Conservation (phyloP, 345 rosid genomes). For the Populus davidiana region DNA sequence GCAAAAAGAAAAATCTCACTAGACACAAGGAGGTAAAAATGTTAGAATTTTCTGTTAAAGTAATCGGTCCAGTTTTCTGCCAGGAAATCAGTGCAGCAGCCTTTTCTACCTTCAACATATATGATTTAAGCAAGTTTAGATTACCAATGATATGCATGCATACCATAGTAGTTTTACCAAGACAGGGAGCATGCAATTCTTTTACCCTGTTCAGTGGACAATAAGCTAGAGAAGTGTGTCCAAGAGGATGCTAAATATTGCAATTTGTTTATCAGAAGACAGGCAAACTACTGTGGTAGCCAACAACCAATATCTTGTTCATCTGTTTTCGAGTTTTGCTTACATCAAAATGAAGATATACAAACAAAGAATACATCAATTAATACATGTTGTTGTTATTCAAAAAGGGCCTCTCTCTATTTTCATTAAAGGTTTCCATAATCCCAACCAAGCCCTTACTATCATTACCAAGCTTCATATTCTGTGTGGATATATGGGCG, state of each 20-base stretch:
- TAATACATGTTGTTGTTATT: neutral
- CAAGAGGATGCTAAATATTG: neutral
- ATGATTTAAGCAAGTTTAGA: neutral
- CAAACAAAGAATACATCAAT: neutral
- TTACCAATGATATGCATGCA: neutral
- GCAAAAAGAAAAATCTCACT: neutral
- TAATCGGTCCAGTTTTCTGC: neutral
- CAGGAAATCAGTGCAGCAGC: neutral
- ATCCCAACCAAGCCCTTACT: constrained; percentile 1
- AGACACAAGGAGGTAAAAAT: neutral
- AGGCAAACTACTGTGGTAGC: neutral
- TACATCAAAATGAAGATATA: neutral
- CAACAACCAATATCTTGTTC: neutral
- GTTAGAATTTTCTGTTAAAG: neutral
- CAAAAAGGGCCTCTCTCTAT: neutral
- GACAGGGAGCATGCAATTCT: neutral
- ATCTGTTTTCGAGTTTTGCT: neutral
- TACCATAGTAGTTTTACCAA: neutral
- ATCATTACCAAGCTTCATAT: neutral
- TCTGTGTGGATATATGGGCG: neutral
- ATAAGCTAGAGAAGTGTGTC: neutral
- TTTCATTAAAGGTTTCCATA: neutral
- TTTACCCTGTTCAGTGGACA: neutral
- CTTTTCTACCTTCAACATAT: neutral
- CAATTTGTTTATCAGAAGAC: neutral